Base-by-base conservation (phyloP, 768 basidiomycete species). In the Suillus clintonianus region DNA sequence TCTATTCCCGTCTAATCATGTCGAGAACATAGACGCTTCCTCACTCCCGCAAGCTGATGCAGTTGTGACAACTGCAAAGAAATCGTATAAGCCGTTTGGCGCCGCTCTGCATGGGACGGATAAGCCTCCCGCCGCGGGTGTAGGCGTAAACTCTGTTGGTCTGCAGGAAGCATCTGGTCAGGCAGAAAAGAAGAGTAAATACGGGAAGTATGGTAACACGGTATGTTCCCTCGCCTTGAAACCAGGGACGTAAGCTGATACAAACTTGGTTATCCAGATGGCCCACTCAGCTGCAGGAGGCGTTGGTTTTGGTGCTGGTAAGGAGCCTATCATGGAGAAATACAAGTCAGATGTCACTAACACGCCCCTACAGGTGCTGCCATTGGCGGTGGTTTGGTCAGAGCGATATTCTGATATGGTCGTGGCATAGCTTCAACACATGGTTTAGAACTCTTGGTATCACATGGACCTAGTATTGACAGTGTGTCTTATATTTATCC, bases 1-100 rank as follows among this genome's bases (percentile, higher is more conserved):
- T 5, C 81, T 95, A 42, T 92, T 95, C 80, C 94, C 94, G 0
- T 83, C 89, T 14, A 86, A 85, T 66, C 85, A 92, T 60, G 90
- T 92, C 45, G 86, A 92, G 77, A 88, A 84, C 69, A 63, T 88
- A 34, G 70, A 69, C 27, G 55, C 62, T 55, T 50, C 57, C 39
- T 53, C 42, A 34, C 61, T 15, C 45, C 65, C 27, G 65, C 56
- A 42, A n/a, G 43, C 24, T 1, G 57, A 43, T 4, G 36, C 19
- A 11, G 47, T 53, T 42, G n/a, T 45, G 17, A 27, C 37, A 17
- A 53, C 58, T 0, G 32, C 61, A 9, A 63, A 56, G 4, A 72
- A 24, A 55, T 63, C 70, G 1, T 81, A 81, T 66, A 72, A 67
- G 58, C 76, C 81, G 53, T 80, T 80, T 62, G 79, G 79, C 17